Evolutionary conservation across 208 protist species (phyloP).

Genomic region (Trichomonas vaginalis): DNA sequence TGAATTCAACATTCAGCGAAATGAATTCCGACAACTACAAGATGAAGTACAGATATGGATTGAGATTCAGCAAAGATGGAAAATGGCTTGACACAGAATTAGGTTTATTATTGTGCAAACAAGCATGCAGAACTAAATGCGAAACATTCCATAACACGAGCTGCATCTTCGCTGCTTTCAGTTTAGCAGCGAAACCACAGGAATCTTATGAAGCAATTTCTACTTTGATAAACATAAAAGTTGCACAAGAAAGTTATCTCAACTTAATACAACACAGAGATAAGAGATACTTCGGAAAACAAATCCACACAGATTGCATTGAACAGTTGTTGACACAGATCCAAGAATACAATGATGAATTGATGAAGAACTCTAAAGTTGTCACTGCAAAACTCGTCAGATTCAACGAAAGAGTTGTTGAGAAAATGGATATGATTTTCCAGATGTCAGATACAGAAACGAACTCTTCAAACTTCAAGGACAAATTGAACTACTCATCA

Average conservation of each 20-base stretch:
- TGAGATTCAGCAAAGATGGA: neutral
- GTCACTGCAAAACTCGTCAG: neutral
- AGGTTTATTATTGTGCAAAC: neutral
- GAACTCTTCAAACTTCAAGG: neutral
- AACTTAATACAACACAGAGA: neutral
- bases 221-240: neutral
- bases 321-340: neutral
- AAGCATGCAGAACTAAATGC: neutral
- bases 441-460: neutral
- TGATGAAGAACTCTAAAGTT: neutral
- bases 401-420: neutral
- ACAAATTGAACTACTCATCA: neutral
- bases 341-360: neutral
- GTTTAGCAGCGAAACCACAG: neutral
- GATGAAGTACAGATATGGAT: neutral
- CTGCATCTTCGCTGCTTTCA: neutral
- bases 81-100: neutral
- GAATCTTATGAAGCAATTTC: neutral
- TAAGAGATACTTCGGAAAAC: neutral
- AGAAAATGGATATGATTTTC: neutral
- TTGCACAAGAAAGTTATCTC: neutral
- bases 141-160: neutral
- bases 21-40: no score
- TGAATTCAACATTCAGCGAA: no score
- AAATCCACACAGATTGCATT: neutral